Evolutionary conservation across 2,329 filamentous ascomycete species (phyloP).

Genomic region (Fusarium torreyae): DNA sequence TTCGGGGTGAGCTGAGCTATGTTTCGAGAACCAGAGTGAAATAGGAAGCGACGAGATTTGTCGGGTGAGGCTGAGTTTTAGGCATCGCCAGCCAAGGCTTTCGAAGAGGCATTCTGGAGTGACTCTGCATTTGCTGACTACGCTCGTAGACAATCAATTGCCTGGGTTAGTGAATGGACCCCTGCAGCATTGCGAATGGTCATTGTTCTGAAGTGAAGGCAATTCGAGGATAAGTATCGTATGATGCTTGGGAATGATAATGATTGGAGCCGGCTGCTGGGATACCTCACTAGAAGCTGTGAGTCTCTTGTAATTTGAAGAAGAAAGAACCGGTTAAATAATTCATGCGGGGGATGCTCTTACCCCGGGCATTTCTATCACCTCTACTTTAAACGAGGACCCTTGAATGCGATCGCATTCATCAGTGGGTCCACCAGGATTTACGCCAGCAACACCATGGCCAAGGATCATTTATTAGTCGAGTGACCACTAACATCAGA

Average conservation of each 20-base stretch:
- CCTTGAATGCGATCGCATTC: conserved; percentile 44
- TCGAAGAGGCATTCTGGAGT: conserved; percentile 13
- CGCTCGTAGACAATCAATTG: not conserved
- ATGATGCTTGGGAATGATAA: too few species aligned
- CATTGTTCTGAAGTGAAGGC: too few species aligned
- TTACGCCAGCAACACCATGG: not conserved
- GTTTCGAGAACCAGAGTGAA: not conserved
- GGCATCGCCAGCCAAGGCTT: conserved; percentile 4
- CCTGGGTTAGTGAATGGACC: not conserved
- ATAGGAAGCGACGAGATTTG: not conserved
- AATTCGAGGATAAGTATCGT: too few species aligned
- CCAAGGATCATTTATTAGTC: not conserved
- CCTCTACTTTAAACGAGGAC: not conserved
- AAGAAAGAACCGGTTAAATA: not conserved
- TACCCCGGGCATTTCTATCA: not conserved
- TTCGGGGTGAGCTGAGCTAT: not conserved
- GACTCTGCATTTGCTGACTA: not conserved
- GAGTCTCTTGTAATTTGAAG: not conserved
- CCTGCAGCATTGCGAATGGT: too few species aligned
- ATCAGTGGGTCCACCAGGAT: not conserved
- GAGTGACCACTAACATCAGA: not conserved
- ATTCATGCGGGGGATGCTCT: not conserved
- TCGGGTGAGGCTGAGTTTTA: conserved; percentile 8
- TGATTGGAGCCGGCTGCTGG: not conserved
- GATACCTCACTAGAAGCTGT: not conserved